Percentiles rank a stretch among this genome's conserved stretches.
Conservation (phyloP, 164 flowering plant genomes). For the Kingdonia uniflora region DNA sequence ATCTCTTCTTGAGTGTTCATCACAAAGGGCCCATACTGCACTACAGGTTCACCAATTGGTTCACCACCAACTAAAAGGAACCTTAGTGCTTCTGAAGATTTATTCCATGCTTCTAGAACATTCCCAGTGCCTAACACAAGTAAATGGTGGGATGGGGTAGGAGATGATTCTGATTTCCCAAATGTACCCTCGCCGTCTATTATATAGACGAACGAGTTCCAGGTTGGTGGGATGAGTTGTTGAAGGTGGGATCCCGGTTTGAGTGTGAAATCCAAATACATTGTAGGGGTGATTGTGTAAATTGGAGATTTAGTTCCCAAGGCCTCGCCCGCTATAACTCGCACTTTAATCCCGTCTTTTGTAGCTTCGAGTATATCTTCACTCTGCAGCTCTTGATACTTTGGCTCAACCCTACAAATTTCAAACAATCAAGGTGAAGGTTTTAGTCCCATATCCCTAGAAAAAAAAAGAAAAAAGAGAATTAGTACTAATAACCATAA, state of each 20-base stretch:
- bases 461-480: too few species aligned
- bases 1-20: conserved; percentile 88
- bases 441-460: too few species aligned
- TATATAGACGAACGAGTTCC: conserved; percentile 77
- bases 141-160: conserved; percentile 35
- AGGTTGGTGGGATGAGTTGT: conserved; percentile 50
- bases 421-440: too few species aligned
- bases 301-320: conserved; percentile 54
- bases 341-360: conserved; percentile 55
- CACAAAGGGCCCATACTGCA: conserved; percentile 86
- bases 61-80: conserved; percentile 70
- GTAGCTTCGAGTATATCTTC: conserved; percentile 39
- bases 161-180: conserved; percentile 24
- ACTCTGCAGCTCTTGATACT: conserved; percentile 56
- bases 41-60: conserved; percentile 75
- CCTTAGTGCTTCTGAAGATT: conserved; percentile 38
- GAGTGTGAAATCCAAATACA: conserved; percentile 79
- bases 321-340: conserved; percentile 78
- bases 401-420: conserved; percentile 62
- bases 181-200: conserved; percentile 77
- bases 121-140: conserved; percentile 69
- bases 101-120: conserved; percentile 73
- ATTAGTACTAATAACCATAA: neutral
- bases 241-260: conserved; percentile 49
- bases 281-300: conserved; percentile 77